Conservation (phyloP, 2,329 filamentous ascomycete genomes). For the Cladophialophora psammophila region DNA sequence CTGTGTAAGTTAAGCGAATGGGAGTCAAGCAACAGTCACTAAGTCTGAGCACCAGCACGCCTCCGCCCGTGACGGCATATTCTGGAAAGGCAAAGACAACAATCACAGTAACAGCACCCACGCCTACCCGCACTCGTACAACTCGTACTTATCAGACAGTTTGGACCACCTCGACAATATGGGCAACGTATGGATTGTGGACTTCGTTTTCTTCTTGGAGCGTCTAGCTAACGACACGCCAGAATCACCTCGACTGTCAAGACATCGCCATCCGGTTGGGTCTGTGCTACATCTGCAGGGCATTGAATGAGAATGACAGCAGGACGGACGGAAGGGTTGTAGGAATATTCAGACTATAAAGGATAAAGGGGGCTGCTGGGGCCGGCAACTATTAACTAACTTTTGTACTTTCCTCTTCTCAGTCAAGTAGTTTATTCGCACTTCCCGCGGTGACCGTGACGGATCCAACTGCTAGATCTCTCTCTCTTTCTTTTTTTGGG, state of each 20-base stretch:
- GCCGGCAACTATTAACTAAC: not conserved
- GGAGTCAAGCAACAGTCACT: not conserved
- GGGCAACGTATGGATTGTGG: conserved; percentile 31
- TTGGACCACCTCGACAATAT: conserved; percentile 34
- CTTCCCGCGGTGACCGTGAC: too few relatives aligned
- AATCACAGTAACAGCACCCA: conserved; percentile 34
- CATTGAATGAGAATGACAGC: not conserved
- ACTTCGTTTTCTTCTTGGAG: not conserved
- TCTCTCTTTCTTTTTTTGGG: not conserved
- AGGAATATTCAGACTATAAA: not conserved
- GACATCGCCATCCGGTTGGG: conserved; percentile 27
- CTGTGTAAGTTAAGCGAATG: conserved; percentile 27
- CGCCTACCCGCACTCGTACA: conserved; percentile 32
- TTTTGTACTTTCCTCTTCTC: conserved; percentile 1
- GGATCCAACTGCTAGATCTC: not conserved
- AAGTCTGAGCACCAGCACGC: conserved; percentile 23
- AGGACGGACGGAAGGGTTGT: not conserved
- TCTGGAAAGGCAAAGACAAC: conserved; percentile 31
- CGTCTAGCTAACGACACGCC: conserved; percentile 12
- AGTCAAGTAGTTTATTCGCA: not conserved
- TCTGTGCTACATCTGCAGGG: conserved; percentile 30
- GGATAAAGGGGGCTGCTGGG: not conserved
- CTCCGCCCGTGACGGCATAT: conserved; percentile 35
- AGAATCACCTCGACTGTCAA: conserved; percentile 35
- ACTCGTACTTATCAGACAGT: conserved; percentile 26